These are phyloP conservation scores for Kodamaea sp. DNA, from an alignment of 1,139 yeast genomes.

Conservation along the genomic window DNA sequence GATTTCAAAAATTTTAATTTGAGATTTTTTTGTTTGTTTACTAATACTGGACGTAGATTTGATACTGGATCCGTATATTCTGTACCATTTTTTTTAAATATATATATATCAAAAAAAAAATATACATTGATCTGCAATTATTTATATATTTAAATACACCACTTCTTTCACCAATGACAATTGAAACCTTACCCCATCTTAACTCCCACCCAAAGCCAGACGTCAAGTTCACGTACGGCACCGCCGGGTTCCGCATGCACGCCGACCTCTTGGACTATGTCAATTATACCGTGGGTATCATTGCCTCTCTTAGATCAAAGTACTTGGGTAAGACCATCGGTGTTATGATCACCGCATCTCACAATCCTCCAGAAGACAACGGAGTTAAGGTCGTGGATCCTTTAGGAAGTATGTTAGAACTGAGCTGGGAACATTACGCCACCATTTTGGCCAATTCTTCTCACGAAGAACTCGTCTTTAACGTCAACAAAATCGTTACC, in stretches of 20 bases:
- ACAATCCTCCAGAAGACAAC: conserved; percentile 90
- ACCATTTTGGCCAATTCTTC: conserved; percentile 73
- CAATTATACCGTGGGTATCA: conserved; percentile 76
- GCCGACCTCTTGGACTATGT: conserved; percentile 75
- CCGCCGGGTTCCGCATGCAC: conserved; percentile 92
- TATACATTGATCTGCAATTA: conserved; percentile 13
- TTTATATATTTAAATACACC: not conserved
- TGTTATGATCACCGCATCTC: conserved; percentile 95
- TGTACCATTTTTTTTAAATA: conserved; percentile 2
- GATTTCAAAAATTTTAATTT: too few species aligned
- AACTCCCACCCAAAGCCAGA: conserved; percentile 43
- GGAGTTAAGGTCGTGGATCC: conserved; percentile 98
- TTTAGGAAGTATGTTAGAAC: conserved; percentile 85
- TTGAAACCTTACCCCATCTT: conserved; percentile 1
- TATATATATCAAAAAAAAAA: conserved; percentile 3
- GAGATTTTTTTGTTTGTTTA: too few species aligned
- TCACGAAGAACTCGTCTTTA: conserved; percentile 32
- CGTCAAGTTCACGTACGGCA: conserved; percentile 67
- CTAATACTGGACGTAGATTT: not conserved
- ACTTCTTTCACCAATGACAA: conserved; percentile 7
- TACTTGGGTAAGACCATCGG: conserved; percentile 65
- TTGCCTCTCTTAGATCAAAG: conserved; percentile 80
- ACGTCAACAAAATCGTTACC: conserved; percentile 25
- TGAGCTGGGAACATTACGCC: conserved; percentile 81
- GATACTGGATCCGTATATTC: not conserved